Evolutionary conservation across 208 protist genomes (phyloP), one percentile per base, ranked within the genome.

Genomic region (Blastocrithidia nonstop): DNA sequence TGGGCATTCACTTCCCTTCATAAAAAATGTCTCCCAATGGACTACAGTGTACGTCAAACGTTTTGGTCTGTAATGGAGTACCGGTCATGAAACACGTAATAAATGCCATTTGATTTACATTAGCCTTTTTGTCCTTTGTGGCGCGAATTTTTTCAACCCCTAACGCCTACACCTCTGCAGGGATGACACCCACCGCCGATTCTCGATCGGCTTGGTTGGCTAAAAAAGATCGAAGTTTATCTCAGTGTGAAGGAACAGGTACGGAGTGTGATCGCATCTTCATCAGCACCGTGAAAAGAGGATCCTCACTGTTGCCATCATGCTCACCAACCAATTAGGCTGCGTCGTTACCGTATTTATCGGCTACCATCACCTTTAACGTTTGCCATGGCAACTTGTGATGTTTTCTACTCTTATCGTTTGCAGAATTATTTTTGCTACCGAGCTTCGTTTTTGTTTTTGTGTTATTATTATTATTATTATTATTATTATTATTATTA

Each of bases 241-340:
- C 66, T 97, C 98, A 99, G 75, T 99, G 97, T 21, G 64, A 56
- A n/a, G 97, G 96, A 46, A 99, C 97, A 6, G 95, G 85, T 13
- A 99, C 92, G 24, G 57, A 85, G 39, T 67, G 61, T 17, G 57
- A 60, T 28, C 85, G 71, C 36, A 90, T 57, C 66, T 99, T 99
- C 32, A 99, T 58, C 5, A 73, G 46, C 8, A 99, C 85, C 0
- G 99, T 95, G 31, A 98, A 84, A 39, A 76, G 46, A 4, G 97
- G 97, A 64, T 99, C 96, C 11, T 69, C 46, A 7, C 95, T 67
- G 50, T 95, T 98, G 26, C 93, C 87, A 60, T 99, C 97, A 59
- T 96, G 93, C 48, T 95, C 54, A 33, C 95, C 91, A 0, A 99
- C 94, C 0, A 98, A 49, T 29, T 97, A 94, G 1, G 57, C 48